Evolutionary conservation across 176 grass and related monocot species (phyloP), one percentile per base, ranked within the genome.

Genomic region (Echinochloa phyllopogon): DNA sequence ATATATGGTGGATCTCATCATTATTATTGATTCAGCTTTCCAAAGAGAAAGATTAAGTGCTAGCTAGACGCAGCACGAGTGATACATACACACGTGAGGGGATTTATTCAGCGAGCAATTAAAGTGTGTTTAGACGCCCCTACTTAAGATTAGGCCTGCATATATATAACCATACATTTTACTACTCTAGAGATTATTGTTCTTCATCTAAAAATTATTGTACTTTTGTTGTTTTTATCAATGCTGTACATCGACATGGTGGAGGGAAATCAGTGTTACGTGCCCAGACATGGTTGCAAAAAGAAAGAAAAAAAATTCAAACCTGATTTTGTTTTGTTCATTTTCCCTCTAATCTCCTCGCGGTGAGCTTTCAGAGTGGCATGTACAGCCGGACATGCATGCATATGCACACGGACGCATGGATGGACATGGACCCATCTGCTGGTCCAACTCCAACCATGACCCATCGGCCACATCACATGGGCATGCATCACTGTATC

Each of bases 301-400:
- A 33, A 1, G 29, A n/a, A n/a, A n/a, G 29, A 33, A 33, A 33
- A 33, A 33, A 33, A 33, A 33, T 33, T 33, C 29, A 33, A 33
- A 20, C 51, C 18, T 53, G 36, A 37, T 40, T 40, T 68, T 68
- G 33, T 40, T 68, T 68, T 66, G 2, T 66, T 41, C 17, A 1
- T 67, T 42, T 8, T 20, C 42, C 10, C 10, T 40, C 9, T 77
- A 23, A 44, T 38, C 6, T 65, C 2, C 55, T 65, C 38, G 16
- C 1, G 2, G 18, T 42, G 16, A 61, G 20, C 50, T 82, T 83
- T 83, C 53, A n/a, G 24, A 20, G 63, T 51, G 72, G 72, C 74
- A 80, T 63, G 59, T 65, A 68, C 33, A 52, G 65, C 12, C 23
- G 9, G 77, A 77, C 20, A 49, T 79, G 47, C 16, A 67, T 39